Evolutionary conservation across 192 early-diverging fungal species (phyloP).

Genomic region (Geranomyces variabilis): DNA sequence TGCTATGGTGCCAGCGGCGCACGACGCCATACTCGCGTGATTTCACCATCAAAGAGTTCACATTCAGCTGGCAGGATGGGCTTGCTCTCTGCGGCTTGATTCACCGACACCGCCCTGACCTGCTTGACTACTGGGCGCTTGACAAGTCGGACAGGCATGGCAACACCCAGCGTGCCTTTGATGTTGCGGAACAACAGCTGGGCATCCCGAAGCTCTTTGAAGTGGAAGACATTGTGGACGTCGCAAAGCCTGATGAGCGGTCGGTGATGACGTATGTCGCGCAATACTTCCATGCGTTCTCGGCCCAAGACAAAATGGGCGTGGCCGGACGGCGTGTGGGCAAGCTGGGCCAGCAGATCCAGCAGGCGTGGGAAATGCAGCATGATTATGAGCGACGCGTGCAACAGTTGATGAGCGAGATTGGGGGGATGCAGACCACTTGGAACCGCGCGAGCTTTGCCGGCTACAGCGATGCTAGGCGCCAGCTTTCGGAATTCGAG

Average conservation of each 20-base stretch:
- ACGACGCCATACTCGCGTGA: constrained; percentile 85
- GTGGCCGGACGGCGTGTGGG: constrained; percentile 89
- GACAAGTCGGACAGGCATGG: constrained; percentile 81
- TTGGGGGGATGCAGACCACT: constrained; percentile 60
- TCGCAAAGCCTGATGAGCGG: constrained; percentile 90
- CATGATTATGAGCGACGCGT: constrained; percentile 92
- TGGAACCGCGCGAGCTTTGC: constrained; percentile 73
- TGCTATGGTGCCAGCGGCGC: constrained; percentile 96
- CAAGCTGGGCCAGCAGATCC: constrained; percentile 83
- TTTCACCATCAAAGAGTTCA: constrained; percentile 89
- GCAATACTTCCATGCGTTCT: constrained; percentile 98
- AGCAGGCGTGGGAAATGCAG: constrained; percentile 89
- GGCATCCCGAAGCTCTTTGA: constrained; percentile 92
- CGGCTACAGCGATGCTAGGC: constrained; percentile 77
- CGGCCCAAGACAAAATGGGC: constrained; percentile 83
- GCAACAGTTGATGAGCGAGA: constrained; percentile 68
- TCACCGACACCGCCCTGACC: constrained; percentile 94
- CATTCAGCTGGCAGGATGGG: constrained; percentile 91
- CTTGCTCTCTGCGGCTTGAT: constrained; percentile 96
- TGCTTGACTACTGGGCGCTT: constrained; percentile 84
- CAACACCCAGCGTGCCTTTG: constrained; percentile 92
- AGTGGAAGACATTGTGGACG: constrained; percentile 95
- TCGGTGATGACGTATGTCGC: constrained; percentile 99
- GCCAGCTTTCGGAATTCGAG: constrained; percentile 73
- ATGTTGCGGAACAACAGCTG: constrained; percentile 87